A percentile compares a stretch with the other conserved stretches of the same genome.
These are phyloP conservation scores for Sungouiozyma intestinalis DNA, from an alignment of 805 yeast genomes.

Conservation along the genomic window DNA sequence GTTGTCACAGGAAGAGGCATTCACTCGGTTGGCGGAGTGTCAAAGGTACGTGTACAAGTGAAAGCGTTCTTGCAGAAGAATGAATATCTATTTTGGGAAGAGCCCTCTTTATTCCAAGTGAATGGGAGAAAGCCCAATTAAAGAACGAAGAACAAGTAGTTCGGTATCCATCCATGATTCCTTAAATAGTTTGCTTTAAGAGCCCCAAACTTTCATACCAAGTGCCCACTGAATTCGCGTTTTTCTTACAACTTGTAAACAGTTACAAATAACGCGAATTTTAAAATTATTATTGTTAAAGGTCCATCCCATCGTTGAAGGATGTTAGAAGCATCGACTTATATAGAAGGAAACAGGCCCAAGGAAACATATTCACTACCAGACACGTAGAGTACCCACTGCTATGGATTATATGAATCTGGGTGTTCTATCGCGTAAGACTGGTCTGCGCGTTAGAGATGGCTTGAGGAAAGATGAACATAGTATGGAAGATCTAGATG, in stretches of 20 bases:
- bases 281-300: not conserved
- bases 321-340: no score
- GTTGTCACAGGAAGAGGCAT: constrained; percentile 63
- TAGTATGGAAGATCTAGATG: constrained; percentile 35
- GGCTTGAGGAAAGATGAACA: constrained; percentile 12
- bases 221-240: not conserved
- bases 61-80: constrained; percentile 29
- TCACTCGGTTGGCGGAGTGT: constrained; percentile 50
- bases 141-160: not conserved
- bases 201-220: not conserved
- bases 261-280: constrained; percentile 1
- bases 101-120: constrained; percentile 34
- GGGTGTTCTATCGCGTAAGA: constrained; percentile 55
- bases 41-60: constrained; percentile 39
- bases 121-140: constrained; percentile 29
- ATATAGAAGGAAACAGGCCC: no score
- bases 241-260: not conserved
- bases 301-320: no score
- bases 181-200: not conserved
- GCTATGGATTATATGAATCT: constrained; percentile 36
- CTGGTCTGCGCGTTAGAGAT: constrained; percentile 34
- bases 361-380: no score
- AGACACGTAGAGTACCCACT: no score
- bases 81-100: constrained; percentile 39
- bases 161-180: not conserved